Conservation (phyloP, 768 basidiomycete species). For the Pisolithus sp. region DNA sequence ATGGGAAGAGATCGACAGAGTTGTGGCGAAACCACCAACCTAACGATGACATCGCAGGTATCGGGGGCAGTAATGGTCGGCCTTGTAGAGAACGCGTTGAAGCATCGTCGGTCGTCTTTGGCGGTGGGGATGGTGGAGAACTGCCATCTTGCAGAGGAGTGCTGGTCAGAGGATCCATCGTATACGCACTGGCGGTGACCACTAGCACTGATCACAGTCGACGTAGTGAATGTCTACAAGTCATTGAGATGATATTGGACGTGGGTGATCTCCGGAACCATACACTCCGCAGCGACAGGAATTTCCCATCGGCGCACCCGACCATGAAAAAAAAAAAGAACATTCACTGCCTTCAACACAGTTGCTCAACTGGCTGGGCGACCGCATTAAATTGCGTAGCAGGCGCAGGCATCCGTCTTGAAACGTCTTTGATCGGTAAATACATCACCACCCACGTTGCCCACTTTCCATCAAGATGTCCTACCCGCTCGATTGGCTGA, state of each 20-base stretch:
- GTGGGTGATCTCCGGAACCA: too few species aligned
- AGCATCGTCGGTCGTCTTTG: conserved; percentile 11
- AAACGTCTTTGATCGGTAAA: too few species aligned
- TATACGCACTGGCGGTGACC: background rate
- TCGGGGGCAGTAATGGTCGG: conserved; percentile 6
- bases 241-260: background rate
- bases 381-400: too few species aligned
- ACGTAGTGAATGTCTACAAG: background rate
- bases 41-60: conserved; percentile 15
- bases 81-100: conserved; percentile 4
- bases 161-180: conserved; percentile 25
- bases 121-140: conserved; percentile 14
- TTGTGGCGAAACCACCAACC: conserved; percentile 13
- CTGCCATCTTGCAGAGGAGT: conserved; percentile 3
- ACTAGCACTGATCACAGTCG: background rate
- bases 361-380: too few species aligned
- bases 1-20: conserved; percentile 1
- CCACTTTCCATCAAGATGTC: conserved; percentile 14
- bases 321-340: too few species aligned
- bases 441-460: background rate
- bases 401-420: too few species aligned
- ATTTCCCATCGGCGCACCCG: too few species aligned
- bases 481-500: conserved; percentile 33
- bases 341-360: too few species aligned
- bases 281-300: too few species aligned